Evolutionary conservation across 2,329 filamentous ascomycete species (phyloP).

Genomic region (Aspergillus sp.): DNA sequence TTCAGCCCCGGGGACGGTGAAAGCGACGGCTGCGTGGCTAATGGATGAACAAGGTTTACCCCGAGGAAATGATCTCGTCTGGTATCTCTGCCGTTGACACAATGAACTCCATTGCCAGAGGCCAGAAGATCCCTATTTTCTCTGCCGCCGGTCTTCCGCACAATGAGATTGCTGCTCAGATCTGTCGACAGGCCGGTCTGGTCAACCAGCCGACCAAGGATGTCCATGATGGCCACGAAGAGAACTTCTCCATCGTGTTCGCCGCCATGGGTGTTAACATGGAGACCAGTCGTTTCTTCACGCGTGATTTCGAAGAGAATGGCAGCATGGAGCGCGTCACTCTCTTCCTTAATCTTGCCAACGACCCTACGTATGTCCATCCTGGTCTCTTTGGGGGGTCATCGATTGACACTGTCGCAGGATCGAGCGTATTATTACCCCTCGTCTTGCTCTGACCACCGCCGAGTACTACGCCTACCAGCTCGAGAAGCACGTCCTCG

Average conservation of each 20-base stretch:
- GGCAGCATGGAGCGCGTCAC: conserved; percentile 96
- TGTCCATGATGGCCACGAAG: conserved; percentile 90
- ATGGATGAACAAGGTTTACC: conserved; percentile 62
- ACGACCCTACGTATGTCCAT: conserved; percentile 79
- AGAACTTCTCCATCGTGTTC: conserved; percentile 99
- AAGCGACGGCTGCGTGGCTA: conserved; percentile 7
- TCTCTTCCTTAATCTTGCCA: conserved; percentile 96
- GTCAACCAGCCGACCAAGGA: conserved; percentile 91
- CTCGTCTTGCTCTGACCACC: conserved; percentile 92
- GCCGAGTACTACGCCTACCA: conserved; percentile 99
- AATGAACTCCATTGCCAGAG: conserved; percentile 96
- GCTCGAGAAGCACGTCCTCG: conserved; percentile 97
- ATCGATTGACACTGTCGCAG: conserved; percentile 37
- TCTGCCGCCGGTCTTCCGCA: conserved; percentile 95
- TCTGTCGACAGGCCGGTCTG: conserved; percentile 91
- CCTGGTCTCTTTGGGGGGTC: neutral
- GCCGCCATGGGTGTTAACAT: conserved; percentile 99
- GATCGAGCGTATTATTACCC: conserved; percentile 99
- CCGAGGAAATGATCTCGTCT: conserved; percentile 99
- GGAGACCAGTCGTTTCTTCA: conserved; percentile 98
- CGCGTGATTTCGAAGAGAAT: conserved; percentile 96
- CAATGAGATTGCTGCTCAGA: conserved; percentile 98
- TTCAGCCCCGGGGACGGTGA: neutral
- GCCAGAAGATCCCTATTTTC: conserved; percentile 99
- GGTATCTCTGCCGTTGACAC: conserved; percentile 99